phyloP scores from a whole-genome alignment of 2,329 filamentous ascomycete species.

The Lojkania enalia region DNA sequence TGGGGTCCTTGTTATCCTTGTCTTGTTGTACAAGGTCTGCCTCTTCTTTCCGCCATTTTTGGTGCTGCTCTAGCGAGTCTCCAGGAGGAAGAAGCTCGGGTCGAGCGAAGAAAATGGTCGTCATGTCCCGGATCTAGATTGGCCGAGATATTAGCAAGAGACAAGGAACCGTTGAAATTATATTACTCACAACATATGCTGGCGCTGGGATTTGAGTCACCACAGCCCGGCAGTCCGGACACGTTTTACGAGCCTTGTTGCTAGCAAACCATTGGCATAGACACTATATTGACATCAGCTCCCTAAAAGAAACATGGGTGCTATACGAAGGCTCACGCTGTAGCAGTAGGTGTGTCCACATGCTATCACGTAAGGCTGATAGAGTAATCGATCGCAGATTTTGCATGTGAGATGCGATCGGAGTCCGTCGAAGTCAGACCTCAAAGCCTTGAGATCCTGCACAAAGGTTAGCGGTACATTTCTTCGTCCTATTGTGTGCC shows the following conservation, averaged over 20 bases:
- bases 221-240: constrained; percentile 66
- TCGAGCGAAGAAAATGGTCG: constrained; percentile 63
- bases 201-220: constrained; percentile 64
- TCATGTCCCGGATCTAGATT: constrained; percentile 64
- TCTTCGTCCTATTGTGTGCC: constrained; percentile 14
- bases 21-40: constrained; percentile 63
- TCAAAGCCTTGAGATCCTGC: constrained; percentile 45
- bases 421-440: constrained; percentile 62
- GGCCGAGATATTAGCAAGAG: constrained; percentile 6
- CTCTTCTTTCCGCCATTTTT: constrained; percentile 61
- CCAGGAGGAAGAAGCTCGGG: constrained; percentile 64
- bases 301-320: constrained; percentile 13
- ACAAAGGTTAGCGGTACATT: constrained; percentile 25
- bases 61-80: constrained; percentile 66
- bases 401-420: constrained; percentile 66
- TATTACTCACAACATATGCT: constrained; percentile 60
- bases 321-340: constrained; percentile 51
- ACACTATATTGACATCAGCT: constrained; percentile 51
- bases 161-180: not conserved
- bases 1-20: constrained; percentile 55
- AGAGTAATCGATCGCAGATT: constrained; percentile 69
- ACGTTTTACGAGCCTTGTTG: constrained; percentile 63
- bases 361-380: constrained; percentile 69
- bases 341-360: constrained; percentile 77
- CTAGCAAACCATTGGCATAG: constrained; percentile 59